Conservation (phyloP, 129 eudicot species). For the Escallonia herrerae region DNA sequence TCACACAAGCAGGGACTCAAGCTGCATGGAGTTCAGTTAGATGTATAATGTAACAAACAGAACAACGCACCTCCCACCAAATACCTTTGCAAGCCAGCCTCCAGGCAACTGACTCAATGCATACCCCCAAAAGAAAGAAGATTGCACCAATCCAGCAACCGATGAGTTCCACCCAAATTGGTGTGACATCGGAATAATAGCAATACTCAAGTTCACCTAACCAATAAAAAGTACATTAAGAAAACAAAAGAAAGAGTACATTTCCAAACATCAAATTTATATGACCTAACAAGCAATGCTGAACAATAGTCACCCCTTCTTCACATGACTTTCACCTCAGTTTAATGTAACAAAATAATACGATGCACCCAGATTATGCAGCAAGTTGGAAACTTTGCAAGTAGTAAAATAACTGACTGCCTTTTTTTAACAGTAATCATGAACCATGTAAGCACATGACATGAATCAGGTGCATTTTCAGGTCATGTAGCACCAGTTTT, state of each 20-base stretch:
- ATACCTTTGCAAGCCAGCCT: slow-evolving; percentile 91
- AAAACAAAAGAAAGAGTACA: not conserved
- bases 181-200: slow-evolving; percentile 98
- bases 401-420: no score
- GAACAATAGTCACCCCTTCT: no score
- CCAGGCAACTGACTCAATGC: slow-evolving; percentile 97
- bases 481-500: no score
- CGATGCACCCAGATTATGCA: no score
- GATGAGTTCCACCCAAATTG: slow-evolving; percentile 93
- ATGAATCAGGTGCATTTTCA: no score
- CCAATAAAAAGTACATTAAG: not conserved
- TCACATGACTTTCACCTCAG: no score
- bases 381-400: no score
- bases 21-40: not conserved
- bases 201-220: slow-evolving; percentile 93
- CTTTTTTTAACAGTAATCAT: no score
- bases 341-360: no score
- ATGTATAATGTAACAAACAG: no score
- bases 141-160: slow-evolving; percentile 91
- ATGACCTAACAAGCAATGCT: not conserved
- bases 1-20: not conserved
- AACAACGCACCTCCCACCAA: slow-evolving; percentile 93
- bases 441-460: no score
- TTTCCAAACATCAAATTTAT: not conserved
- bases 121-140: slow-evolving; percentile 99